Evolutionary conservation across 148 eudicot genomes (phyloP).

Genomic region (Rhododendron ferrugineum): DNA sequence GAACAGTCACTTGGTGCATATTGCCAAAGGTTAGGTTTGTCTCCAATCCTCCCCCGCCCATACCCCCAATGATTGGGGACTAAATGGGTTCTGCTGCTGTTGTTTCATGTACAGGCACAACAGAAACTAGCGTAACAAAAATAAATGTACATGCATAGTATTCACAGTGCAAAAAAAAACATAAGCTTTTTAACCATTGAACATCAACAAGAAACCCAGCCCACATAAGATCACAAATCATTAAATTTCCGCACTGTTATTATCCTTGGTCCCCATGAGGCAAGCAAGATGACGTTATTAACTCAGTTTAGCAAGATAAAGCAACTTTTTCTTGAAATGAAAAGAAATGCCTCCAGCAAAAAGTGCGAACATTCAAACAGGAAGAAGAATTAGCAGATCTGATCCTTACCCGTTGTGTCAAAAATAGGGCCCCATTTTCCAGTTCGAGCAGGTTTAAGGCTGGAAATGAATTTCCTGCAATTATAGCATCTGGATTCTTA

Average conservation of each 20-base stretch:
- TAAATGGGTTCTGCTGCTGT: too few species aligned
- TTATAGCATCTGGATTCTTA: not conserved
- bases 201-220: not conserved
- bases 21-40: too few species aligned
- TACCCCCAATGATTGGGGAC: too few species aligned
- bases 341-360: not conserved
- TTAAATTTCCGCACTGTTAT: not conserved
- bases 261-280: not conserved
- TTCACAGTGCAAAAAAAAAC: not conserved
- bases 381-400: not conserved
- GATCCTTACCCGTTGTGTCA: conserved; percentile 57
- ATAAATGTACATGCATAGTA: not conserved
- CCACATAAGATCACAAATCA: not conserved
- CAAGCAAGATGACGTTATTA: not conserved
- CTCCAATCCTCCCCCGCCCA: too few species aligned
- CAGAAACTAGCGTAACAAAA: not conserved
- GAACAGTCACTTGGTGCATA: too few species aligned
- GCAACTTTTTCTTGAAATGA: not conserved
- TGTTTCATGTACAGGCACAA: not conserved
- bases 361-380: not conserved
- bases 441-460: conserved; percentile 62
- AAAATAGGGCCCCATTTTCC: conserved; percentile 58
- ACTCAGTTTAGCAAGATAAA: not conserved
- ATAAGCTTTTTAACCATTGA: not conserved
- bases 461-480: conserved; percentile 83